Base-by-base conservation (phyloP, 768 basidiomycete genomes). In the Roridomyces roridus region DNA sequence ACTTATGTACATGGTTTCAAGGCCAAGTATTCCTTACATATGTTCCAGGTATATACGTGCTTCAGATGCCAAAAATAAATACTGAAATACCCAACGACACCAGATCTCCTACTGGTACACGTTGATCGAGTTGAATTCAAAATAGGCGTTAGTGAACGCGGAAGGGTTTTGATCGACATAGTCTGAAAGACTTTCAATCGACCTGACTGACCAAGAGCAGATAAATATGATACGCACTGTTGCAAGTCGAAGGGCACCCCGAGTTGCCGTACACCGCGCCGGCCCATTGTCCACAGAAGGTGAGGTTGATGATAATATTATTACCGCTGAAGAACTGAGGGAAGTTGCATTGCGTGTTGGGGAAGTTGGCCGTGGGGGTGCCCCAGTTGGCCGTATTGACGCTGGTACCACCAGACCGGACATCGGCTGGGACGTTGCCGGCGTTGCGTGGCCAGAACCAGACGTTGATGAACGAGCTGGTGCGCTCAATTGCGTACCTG, bases 371-470 rank as follows among this genome's bases (percentile, higher is more conserved):
- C 0, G 70, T 64, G 1, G 87, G 86, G 1, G 68, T 77, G 21
- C 87, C 85, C 85, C 86, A 89, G 51, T 68, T 71, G 36, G 70
- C 70, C 2, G 85, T 81, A 62, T 83, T 72, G 26, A 84, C 74
- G 23, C 67, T 67, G 0, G 65, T 61, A 12, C 60, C 70, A 1
- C 80, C 83, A 18, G 70, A 69, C 42, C 46, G 70, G 17, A 87
- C 75, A 24, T 85, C 84, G 9, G 65, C 46, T 2, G 86, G 87
- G 24, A 84, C 79, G 26, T 62, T 67, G n/a, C n/a, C n/a, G 43
- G 70, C 78, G 60, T 79, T 78, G 24, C 89, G 77, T 0, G 82
- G 68, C 88, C 89, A 93, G 75, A 89, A 90, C 83, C 86, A 92
- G 29, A 91, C 76, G 48, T 84, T 85, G 60, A 91, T 85, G 65